Base-by-base conservation (phyloP, 2,329 filamentous ascomycete genomes). In the Alternaria panax region DNA sequence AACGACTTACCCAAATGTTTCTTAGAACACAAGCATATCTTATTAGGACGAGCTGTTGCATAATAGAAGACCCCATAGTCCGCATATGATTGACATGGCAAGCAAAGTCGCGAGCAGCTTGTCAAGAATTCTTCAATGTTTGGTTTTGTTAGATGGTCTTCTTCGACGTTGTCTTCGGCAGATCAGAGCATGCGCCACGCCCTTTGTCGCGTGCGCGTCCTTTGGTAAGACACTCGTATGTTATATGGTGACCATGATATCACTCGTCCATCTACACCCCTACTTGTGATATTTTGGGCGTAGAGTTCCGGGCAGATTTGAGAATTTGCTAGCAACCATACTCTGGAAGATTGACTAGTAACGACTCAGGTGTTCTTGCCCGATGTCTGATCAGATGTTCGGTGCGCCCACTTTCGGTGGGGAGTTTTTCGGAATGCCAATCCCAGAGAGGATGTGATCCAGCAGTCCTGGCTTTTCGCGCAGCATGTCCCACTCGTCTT, bases 401-500 rank as follows among this genome's bases (percentile, higher is more conserved):
- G 54, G 24, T 38, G 48, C 18, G 16, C 48, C 50, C 18, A 34
- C 41, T 47, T 58, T 54, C 16, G 38, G 20, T 9, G 46, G 12
- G 36, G 54, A 16, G 11, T 48, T 56, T 30, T 42, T 69, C 9
- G 76, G 76, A 51, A 78, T 71, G 5, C 77, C 76, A 45, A 78
- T 76, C 2, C 69, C 66, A 18, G 63, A 45, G n/a, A 87, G 73
- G 14, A 86, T 75, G 5, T 68, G 64, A 46, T 80, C 76, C 36
- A 87, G 72, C 25, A 77, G 62, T 28, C 77, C 73, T 16, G 78
- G 78, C 28, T 80, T 75, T 6, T 68, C 61, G 40, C 78, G 75
- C 36, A 88, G 66, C 34, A 76, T 63, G 60, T 86, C 78, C 84
- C 84, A 87, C 67, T 87, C 83, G 8, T 77, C 78, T 66, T 84